These are phyloP conservation scores for Papiliotrema nemorosa DNA, from an alignment of 1,284 basidiomycete species.

Conservation along the genomic window DNA sequence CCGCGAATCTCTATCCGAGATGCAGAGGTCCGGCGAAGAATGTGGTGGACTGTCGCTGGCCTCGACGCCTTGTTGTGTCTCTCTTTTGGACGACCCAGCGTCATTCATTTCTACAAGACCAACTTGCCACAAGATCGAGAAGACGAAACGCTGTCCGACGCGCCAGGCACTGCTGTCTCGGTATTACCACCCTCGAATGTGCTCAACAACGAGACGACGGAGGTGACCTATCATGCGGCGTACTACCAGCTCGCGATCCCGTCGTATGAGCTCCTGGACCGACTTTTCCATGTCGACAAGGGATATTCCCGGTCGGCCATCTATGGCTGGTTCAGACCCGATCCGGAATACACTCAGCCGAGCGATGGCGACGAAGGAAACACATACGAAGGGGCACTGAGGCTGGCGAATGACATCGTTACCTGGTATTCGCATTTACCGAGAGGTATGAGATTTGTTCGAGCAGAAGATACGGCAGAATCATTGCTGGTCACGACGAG, in stretches of 20 bases:
- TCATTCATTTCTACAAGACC: conserved; percentile 46
- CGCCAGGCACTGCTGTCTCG: conserved; percentile 33
- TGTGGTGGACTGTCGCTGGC: conserved; percentile 49
- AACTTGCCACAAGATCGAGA: conserved; percentile 43
- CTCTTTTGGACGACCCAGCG: conserved; percentile 44
- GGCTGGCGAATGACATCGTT: conserved; percentile 44
- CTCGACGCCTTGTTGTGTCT: conserved; percentile 45
- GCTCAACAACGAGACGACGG: conserved; percentile 33
- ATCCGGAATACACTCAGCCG: conserved; percentile 8
- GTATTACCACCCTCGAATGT: conserved; percentile 30
- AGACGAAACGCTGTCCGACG: conserved; percentile 40
- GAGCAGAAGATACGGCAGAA: conserved; percentile 32
- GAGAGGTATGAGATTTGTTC: conserved; percentile 39
- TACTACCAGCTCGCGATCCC: conserved; percentile 48
- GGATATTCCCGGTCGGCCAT: conserved; percentile 35
- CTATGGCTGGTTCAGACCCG: conserved; percentile 42
- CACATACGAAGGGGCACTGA: conserved; percentile 46
- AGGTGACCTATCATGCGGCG: conserved; percentile 45
- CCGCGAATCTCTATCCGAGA: conserved; percentile 41
- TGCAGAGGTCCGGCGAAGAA: conserved; percentile 42
- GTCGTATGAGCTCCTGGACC: conserved; percentile 43
- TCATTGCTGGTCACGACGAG: conserved; percentile 16
- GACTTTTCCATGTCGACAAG: conserved; percentile 42
- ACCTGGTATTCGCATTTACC: conserved; percentile 45
- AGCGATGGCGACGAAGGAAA: conserved; percentile 17